A percentile compares a stretch with the other conserved stretches of the same genome.
Conservation (phyloP, 2,329 filamentous ascomycete genomes). For the Zymoseptoria ardabiliae region DNA sequence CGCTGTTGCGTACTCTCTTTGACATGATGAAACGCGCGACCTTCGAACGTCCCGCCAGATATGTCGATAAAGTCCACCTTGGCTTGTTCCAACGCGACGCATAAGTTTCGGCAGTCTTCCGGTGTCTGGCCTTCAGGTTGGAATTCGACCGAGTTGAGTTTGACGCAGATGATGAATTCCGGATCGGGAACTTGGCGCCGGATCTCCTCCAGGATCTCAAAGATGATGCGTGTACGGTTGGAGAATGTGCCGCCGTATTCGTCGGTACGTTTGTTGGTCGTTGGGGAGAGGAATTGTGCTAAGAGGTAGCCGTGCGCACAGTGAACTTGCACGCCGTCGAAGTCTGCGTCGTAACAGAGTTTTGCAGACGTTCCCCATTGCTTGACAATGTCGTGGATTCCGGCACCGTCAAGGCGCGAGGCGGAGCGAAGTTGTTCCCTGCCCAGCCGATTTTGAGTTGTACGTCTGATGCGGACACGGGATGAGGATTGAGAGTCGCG, state of each 20-base stretch:
- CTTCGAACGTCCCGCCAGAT: slow-evolving; percentile 24
- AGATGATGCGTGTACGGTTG: slow-evolving; percentile 32
- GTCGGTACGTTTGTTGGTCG: slow-evolving; percentile 37
- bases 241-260: slow-evolving; percentile 37
- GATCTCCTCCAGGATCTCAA: slow-evolving; percentile 36
- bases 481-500: slow-evolving; percentile 24
- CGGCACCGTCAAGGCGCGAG: slow-evolving; percentile 21
- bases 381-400: slow-evolving; percentile 25
- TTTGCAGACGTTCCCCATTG: slow-evolving; percentile 22
- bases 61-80: slow-evolving; percentile 24
- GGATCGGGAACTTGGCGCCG: slow-evolving; percentile 17
- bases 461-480: slow-evolving; percentile 26
- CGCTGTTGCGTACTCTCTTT: slow-evolving; percentile 21
- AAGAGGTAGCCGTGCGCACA: slow-evolving; percentile 37
- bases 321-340: slow-evolving; percentile 29
- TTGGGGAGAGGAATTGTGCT: slow-evolving; percentile 34
- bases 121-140: slow-evolving; percentile 22
- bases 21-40: slow-evolving; percentile 25
- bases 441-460: slow-evolving; percentile 24
- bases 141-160: slow-evolving; percentile 28
- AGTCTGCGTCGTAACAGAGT: slow-evolving; percentile 23
- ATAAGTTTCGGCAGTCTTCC: slow-evolving; percentile 23
- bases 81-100: slow-evolving; percentile 18
- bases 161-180: slow-evolving; percentile 25
- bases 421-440: slow-evolving; percentile 25